A percentile compares a stretch with the other conserved stretches of the same genome.
These are phyloP conservation scores for Lyophyllum decastes DNA, from an alignment of 768 basidiomycete species.

Conservation along the genomic window DNA sequence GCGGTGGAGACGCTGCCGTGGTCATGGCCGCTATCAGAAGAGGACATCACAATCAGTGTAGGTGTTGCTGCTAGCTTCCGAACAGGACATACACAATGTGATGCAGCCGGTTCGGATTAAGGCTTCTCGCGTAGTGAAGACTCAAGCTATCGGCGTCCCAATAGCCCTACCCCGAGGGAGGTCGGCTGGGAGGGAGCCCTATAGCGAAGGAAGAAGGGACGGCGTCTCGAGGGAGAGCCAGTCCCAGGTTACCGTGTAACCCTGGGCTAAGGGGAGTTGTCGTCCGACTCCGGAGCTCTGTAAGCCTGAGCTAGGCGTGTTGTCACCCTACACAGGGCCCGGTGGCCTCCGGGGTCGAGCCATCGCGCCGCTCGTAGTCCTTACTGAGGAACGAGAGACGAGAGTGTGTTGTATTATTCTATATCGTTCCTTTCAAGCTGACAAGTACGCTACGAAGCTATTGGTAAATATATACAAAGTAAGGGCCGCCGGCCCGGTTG, in stretches of 20 bases:
- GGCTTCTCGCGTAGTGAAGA: no score
- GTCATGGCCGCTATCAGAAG: constrained; percentile 25
- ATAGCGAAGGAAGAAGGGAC: no score
- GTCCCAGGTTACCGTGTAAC: not conserved
- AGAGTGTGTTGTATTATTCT: not conserved
- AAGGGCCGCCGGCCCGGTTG: no score
- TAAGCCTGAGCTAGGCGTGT: not conserved
- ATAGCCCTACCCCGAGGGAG: no score
- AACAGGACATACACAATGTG: constrained; percentile 18
- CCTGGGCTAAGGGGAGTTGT: not conserved
- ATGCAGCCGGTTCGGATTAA: no score
- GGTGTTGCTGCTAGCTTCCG: not conserved
- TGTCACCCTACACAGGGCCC: not conserved
- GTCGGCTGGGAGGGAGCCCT: no score
- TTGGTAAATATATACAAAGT: not conserved
- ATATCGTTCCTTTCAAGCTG: no score
- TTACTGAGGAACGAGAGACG: not conserved
- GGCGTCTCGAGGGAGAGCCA: no score
- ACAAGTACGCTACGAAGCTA: not conserved
- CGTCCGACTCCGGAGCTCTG: not conserved
- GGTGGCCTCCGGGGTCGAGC: not conserved
- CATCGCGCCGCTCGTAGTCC: not conserved
- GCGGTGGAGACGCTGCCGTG: constrained; percentile 34
- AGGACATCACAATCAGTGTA: constrained; percentile 22
- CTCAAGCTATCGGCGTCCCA: no score